phyloP scores from a whole-genome alignment of 1,284 basidiomycete genomes.

The Ceratobasidium papillatum region DNA sequence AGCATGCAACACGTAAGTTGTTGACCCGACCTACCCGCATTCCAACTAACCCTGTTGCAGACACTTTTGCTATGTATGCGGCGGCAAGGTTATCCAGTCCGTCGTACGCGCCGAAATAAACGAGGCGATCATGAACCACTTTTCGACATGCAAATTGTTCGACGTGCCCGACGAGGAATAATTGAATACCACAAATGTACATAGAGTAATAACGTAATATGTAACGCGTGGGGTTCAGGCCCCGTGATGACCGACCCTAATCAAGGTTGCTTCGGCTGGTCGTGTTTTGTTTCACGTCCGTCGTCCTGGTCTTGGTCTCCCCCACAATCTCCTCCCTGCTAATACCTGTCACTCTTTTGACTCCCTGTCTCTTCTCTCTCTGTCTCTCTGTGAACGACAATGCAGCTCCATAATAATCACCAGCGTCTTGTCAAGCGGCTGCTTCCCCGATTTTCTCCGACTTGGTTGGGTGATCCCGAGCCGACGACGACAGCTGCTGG shows the following conservation, averaged over 20 bases:
- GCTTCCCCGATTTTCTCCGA: constrained; percentile 24
- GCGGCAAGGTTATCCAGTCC: constrained; percentile 23
- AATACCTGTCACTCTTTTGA: constrained; percentile 31
- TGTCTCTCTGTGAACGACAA: constrained; percentile 5
- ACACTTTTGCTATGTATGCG: constrained; percentile 39
- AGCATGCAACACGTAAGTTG: constrained; percentile 43
- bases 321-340: background rate
- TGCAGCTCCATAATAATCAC: constrained; percentile 27
- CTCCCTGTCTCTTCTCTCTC: background rate
- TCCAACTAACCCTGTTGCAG: constrained; percentile 13
- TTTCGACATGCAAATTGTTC: constrained; percentile 30
- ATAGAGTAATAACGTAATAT: constrained; percentile 2
- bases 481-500: constrained; percentile 3
- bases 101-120: constrained; percentile 25
- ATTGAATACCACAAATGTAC: constrained; percentile 18
- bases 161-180: constrained; percentile 35
- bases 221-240: background rate
- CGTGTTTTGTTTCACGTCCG: constrained; percentile 8
- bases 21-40: background rate
- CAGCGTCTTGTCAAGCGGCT: constrained; percentile 25
- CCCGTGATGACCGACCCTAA: constrained; percentile 22
- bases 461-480: constrained; percentile 13
- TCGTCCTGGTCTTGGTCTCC: background rate
- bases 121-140: constrained; percentile 32
- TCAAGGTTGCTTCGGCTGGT: constrained; percentile 19